phyloP scores from a whole-genome alignment of 179 eudicot genomes.

The Corrigiola litoralis region DNA sequence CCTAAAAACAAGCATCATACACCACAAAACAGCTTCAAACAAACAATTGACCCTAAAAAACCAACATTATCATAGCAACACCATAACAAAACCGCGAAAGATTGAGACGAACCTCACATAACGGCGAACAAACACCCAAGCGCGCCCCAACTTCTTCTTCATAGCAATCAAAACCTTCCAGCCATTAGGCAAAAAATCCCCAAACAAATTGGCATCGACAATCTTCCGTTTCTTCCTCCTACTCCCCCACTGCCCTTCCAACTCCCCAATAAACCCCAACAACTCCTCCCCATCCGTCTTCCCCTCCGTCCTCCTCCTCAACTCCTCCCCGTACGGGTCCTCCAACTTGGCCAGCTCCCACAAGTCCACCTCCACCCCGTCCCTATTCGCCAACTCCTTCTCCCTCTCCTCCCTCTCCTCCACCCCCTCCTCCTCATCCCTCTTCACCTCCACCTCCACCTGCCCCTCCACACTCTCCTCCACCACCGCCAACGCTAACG shows the following conservation, averaged over 20 bases:
- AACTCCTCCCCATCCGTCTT: slow-evolving; percentile 49
- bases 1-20: not conserved
- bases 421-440: slow-evolving; percentile 13
- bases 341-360: slow-evolving; percentile 42
- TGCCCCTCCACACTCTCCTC: slow-evolving; percentile 7
- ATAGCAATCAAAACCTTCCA: slow-evolving; percentile 68
- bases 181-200: slow-evolving; percentile 69
- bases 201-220: slow-evolving; percentile 72
- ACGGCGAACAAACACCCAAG: slow-evolving; percentile 74
- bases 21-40: too few relatives aligned
- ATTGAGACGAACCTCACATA: slow-evolving; percentile 55
- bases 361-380: slow-evolving; percentile 58
- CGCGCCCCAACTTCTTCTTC: slow-evolving; percentile 71
- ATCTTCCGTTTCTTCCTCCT: slow-evolving; percentile 79
- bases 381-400: slow-evolving; percentile 50
- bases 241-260: slow-evolving; percentile 87
- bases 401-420: slow-evolving; percentile 36
- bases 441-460: slow-evolving; percentile 13
- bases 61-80: not conserved
- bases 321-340: slow-evolving; percentile 57
- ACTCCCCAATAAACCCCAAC: slow-evolving; percentile 54
- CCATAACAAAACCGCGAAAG: not conserved
- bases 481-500: not conserved
- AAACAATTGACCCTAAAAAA: too few relatives aligned
- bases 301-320: slow-evolving; percentile 52